A percentile compares a stretch with the other conserved stretches of the same genome.
phyloP scores from a whole-genome alignment of 1,284 basidiomycete genomes.

The Mycena citricolor region DNA sequence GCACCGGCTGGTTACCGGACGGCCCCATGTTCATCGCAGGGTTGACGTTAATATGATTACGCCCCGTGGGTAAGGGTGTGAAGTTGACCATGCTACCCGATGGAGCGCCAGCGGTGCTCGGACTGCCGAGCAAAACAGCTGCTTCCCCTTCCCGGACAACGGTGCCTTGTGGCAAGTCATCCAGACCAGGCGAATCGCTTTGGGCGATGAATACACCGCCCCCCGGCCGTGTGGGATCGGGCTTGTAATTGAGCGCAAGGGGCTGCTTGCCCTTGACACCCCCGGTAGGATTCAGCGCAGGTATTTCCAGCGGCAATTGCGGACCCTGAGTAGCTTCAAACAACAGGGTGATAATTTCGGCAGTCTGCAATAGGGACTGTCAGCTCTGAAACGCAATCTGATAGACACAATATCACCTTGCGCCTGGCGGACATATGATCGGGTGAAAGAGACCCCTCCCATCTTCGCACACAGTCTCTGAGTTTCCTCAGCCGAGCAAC shows the following conservation, averaged over 20 bases:
- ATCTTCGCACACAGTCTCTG: constrained; percentile 78
- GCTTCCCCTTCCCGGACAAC: constrained; percentile 47
- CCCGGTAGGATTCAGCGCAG: constrained; percentile 70
- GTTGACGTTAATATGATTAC: constrained; percentile 55
- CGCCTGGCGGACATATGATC: constrained; percentile 91
- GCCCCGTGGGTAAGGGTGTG: constrained; percentile 45
- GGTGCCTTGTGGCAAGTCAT: constrained; percentile 62
- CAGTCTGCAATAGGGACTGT: constrained; percentile 58
- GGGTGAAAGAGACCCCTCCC: constrained; percentile 77
- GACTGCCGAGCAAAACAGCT: no score
- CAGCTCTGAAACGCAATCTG: no score
- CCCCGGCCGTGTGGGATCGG: constrained; percentile 75
- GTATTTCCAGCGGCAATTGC: constrained; percentile 53
- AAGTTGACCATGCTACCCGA: constrained; percentile 56
- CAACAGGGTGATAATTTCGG: constrained; percentile 88
- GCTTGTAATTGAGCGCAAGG: constrained; percentile 65
- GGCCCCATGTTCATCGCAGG: constrained; percentile 54
- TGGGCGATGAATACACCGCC: constrained; percentile 82
- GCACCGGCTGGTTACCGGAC: constrained; percentile 40
- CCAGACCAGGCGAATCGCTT: constrained; percentile 50
- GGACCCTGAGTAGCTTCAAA: constrained; percentile 88
- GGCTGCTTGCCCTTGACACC: constrained; percentile 63
- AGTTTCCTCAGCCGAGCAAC: constrained; percentile 75
- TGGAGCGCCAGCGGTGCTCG: constrained; percentile 4
- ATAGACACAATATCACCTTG: constrained; percentile 58